Conservation (phyloP, 306 rosid species). For the Dalbergia cochinchinensis region DNA sequence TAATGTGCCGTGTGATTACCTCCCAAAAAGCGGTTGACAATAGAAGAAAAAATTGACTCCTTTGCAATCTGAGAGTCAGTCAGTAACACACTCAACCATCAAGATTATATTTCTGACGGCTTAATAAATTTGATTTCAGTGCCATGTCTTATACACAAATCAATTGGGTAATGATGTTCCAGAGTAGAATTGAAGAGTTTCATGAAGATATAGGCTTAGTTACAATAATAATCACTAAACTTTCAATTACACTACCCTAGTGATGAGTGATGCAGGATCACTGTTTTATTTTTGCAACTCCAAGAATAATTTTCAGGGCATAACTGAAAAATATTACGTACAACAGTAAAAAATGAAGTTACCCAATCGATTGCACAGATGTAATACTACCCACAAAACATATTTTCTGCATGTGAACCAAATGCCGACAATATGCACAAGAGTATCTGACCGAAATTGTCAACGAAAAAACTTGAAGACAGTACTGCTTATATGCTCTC, state of each 20-base stretch:
- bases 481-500: slow-evolving; percentile 40
- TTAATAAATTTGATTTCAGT: neutral
- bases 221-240: neutral
- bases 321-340: slow-evolving; percentile 10
- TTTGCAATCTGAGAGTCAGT: neutral
- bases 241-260: slow-evolving; percentile 21
- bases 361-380: slow-evolving; percentile 26
- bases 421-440: slow-evolving; percentile 41
- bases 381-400: slow-evolving; percentile 25
- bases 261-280: slow-evolving; percentile 38
- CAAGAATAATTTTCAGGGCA: slow-evolving; percentile 35
- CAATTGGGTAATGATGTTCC: neutral
- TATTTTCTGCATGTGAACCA: slow-evolving; percentile 18
- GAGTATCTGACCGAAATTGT: neutral
- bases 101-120: neutral
- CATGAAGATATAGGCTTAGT: neutral
- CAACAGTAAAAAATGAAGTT: slow-evolving; percentile 15
- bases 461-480: neutral
- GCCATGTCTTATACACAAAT: neutral
- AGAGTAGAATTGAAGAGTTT: neutral
- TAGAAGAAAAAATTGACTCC: neutral
- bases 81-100: neutral
- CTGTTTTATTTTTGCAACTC: slow-evolving; percentile 24
- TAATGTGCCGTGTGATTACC: neutral
- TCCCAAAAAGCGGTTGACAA: neutral